Evolutionary conservation across 2,329 filamentous ascomycete genomes (phyloP), one percentile per base, ranked within the genome.

Genomic region (Apiospora marii): DNA sequence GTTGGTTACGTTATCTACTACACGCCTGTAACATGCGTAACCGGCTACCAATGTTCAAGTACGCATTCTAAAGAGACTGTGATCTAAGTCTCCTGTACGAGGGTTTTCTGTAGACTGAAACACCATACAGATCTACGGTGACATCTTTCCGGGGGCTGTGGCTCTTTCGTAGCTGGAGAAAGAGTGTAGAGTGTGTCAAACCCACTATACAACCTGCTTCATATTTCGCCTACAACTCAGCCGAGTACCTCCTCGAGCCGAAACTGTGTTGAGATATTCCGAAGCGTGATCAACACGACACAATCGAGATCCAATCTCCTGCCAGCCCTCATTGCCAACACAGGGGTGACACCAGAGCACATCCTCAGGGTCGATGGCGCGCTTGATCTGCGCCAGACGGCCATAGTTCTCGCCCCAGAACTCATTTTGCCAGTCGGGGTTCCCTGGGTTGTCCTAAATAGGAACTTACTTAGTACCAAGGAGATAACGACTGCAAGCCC

Each of bases 341-440:
- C 86, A 88, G 0, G 85, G 82, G 16, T 82, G 75, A 72, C 86
- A 88, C 81, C 85, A 87, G 19, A 89, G 84, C 1, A 88, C 80
- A 69, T 87, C 85, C 0, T 78, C 71, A 0, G 86, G 87, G 73
- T 89, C 87, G n/a, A 86, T 77, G 0, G 74, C 64, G 16, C 80
- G 79, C 79, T 89, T 89, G 70, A 88, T 85, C 16, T 76, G 67
- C 0, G 85, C 74, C 4, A 89, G 77, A 1, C 81, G 80, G 19
- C 81, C 75, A 74, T 88, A 88, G 67, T 88, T 87, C 14, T 76
- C 76, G 0, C 83, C 84, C 84, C 84, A 87, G 74, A 85, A 87
- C 0, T 80, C 79, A 10, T 79, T 76, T 51, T 84, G 82, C 78
- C 82, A 85, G 27, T 84, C 74, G 2, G 79, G 78, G 16, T 84